Percentiles rank a stretch among this genome's conserved stretches.
phyloP scores from a whole-genome alignment of 331 rosid species.

The Saraca asoca region DNA sequence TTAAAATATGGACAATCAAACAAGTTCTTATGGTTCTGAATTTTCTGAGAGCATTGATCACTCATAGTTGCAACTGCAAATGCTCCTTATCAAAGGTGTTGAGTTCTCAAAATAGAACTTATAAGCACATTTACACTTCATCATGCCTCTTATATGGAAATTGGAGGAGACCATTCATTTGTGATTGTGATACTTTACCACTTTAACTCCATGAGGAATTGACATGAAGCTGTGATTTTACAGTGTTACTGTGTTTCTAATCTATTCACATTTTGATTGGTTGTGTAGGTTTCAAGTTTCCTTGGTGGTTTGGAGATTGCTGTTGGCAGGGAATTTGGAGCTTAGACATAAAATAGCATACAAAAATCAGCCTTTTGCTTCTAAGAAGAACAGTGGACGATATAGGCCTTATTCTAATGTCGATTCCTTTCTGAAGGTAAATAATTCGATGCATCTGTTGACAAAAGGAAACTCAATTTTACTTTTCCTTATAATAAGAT shows the following conservation, averaged over 20 bases:
- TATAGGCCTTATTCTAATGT: slow-evolving; percentile 57
- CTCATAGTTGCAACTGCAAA: no score
- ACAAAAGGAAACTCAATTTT: no score
- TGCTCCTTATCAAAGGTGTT: no score
- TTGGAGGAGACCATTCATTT: no score
- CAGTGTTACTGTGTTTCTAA: slow-evolving; percentile 15
- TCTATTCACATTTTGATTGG: slow-evolving; percentile 14
- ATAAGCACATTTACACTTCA: no score
- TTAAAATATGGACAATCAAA: no score
- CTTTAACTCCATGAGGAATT: neutral
- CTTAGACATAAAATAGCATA: slow-evolving; percentile 41
- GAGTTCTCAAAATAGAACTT: no score
- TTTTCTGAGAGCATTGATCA: no score
- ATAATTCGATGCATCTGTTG: neutral
- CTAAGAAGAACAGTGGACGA: slow-evolving; percentile 45
- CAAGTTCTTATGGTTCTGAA: no score
- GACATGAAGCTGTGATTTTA: slow-evolving; percentile 8
- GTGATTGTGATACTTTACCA: no score
- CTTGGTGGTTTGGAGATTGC: slow-evolving; percentile 50
- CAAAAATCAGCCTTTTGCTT: slow-evolving; percentile 44
- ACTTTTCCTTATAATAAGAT: no score
- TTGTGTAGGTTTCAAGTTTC: slow-evolving; percentile 53
- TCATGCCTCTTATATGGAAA: no score
- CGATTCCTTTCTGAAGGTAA: slow-evolving; percentile 57
- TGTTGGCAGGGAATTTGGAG: slow-evolving; percentile 43